A percentile compares a stretch with the other conserved stretches of the same genome.
phyloP scores from a whole-genome alignment of 805 yeast species.

The Ogataea wickerhamii region DNA sequence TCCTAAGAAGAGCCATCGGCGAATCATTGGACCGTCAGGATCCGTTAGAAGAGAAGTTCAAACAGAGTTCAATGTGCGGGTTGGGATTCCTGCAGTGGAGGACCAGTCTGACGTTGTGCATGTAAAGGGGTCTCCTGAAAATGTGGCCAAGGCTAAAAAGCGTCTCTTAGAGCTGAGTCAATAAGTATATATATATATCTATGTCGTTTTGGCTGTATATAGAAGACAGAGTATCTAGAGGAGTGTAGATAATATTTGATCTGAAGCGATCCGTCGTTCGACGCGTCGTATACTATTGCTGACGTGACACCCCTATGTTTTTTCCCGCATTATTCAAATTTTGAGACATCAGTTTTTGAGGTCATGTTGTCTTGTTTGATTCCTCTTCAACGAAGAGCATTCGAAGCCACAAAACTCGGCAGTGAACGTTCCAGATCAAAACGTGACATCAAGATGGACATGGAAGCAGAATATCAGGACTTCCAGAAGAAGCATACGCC shows the following conservation, averaged over 20 bases:
- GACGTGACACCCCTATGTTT: too few species aligned
- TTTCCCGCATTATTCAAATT: too few species aligned
- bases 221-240: too few species aligned
- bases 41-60: conserved; percentile 67
- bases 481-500: conserved; percentile 47
- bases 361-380: too few species aligned
- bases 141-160: conserved; percentile 58
- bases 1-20: conserved; percentile 70
- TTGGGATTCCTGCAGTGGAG: conserved; percentile 64
- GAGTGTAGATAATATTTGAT: too few species aligned
- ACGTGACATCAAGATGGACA: conserved; percentile 37
- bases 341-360: too few species aligned
- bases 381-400: neutral
- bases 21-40: conserved; percentile 81
- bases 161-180: conserved; percentile 43
- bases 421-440: too few species aligned
- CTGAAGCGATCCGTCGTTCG: conserved; percentile 1
- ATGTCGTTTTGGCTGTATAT: too few species aligned
- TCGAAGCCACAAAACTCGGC: neutral
- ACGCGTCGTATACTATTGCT: too few species aligned
- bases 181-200: too few species aligned
- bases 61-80: conserved; percentile 57
- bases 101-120: conserved; percentile 49
- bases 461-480: conserved; percentile 50
- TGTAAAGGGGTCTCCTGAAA: conserved; percentile 64